A percentile compares a stretch with the other conserved stretches of the same genome.
phyloP scores from a whole-genome alignment of 805 yeast species.

The Wickerhamomyces xylosicus region DNA sequence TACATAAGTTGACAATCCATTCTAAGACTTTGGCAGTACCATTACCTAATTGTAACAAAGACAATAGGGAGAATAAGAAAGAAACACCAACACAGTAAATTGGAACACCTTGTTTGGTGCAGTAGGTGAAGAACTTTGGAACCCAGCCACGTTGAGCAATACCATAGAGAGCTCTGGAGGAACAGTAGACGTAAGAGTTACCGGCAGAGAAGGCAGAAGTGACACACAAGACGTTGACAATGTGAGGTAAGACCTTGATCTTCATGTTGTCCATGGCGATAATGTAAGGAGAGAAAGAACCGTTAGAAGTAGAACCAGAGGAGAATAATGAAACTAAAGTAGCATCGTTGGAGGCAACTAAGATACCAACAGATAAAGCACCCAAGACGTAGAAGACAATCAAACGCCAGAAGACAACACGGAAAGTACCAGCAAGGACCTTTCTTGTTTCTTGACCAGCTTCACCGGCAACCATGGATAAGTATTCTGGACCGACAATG shows the following conservation, averaged over 20 bases:
- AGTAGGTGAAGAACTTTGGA: conserved; percentile 47
- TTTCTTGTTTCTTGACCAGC: conserved; percentile 60
- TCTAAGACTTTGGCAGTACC: conserved; percentile 51
- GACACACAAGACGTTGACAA: conserved; percentile 40
- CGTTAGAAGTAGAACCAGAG: conserved; percentile 52
- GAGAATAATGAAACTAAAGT: conserved; percentile 37
- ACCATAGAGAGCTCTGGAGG: conserved; percentile 48
- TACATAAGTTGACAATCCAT: conserved; percentile 64
- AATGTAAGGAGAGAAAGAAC: conserved; percentile 46
- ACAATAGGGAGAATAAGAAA: conserved; percentile 47
- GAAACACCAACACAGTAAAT: conserved; percentile 51
- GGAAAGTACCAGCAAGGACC: conserved; percentile 64
- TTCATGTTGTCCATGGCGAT: conserved; percentile 45
- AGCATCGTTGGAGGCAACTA: conserved; percentile 53
- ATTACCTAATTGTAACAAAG: conserved; percentile 54
- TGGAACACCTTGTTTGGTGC: conserved; percentile 64
- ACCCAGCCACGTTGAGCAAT: conserved; percentile 47
- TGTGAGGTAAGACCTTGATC: conserved; percentile 38
- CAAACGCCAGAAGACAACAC: conserved; percentile 56
- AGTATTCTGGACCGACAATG: conserved; percentile 77
- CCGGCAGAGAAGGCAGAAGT: conserved; percentile 49
- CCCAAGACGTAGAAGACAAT: conserved; percentile 55
- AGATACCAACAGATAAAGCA: conserved; percentile 56
- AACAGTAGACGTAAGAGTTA: conserved; percentile 46
- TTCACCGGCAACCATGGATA: conserved; percentile 78